These are phyloP conservation scores for Phytophthora syringae DNA, from an alignment of 352 stramenopile genomes.

Conservation along the genomic window DNA sequence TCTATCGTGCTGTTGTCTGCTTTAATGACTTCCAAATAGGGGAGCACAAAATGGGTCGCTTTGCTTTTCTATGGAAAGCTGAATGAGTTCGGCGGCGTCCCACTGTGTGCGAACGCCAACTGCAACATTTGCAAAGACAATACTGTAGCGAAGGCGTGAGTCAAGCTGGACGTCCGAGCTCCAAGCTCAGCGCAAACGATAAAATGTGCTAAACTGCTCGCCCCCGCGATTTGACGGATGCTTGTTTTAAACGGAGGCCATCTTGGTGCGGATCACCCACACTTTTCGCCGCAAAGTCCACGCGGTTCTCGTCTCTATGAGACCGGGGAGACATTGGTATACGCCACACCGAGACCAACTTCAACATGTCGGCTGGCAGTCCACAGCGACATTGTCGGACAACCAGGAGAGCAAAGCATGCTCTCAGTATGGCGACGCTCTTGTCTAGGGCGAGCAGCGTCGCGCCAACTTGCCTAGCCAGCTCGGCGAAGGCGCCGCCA, in stretches of 20 bases:
- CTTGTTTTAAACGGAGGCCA: constrained; percentile 7
- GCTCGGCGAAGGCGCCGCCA: no score
- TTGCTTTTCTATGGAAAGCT: constrained; percentile 27
- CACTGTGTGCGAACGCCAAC: constrained; percentile 18
- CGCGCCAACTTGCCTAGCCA: no score
- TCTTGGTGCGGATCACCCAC: neutral
- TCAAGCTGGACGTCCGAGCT: no score
- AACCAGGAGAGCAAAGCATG: no score
- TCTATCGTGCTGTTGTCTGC: no score
- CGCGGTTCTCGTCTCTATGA: constrained; percentile 12
- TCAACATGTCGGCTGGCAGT: no score
- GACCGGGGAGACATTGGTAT: constrained; percentile 22
- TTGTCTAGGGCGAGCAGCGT: no score
- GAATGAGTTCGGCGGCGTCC: constrained; percentile 8
- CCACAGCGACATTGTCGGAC: no score
- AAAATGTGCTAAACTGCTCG: constrained; percentile 1
- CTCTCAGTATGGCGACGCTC: no score
- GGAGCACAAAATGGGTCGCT: neutral
- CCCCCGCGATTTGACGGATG: neutral
- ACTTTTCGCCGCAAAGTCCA: constrained; percentile 20
- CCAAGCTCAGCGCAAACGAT: no score
- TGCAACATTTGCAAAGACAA: constrained; percentile 24
- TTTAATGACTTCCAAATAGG: no score
- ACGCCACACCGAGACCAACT: neutral
- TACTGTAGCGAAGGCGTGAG: constrained; percentile 2